Conservation (phyloP, 2,329 filamentous ascomycete species). For the Neopestalotiopsis sp. region DNA sequence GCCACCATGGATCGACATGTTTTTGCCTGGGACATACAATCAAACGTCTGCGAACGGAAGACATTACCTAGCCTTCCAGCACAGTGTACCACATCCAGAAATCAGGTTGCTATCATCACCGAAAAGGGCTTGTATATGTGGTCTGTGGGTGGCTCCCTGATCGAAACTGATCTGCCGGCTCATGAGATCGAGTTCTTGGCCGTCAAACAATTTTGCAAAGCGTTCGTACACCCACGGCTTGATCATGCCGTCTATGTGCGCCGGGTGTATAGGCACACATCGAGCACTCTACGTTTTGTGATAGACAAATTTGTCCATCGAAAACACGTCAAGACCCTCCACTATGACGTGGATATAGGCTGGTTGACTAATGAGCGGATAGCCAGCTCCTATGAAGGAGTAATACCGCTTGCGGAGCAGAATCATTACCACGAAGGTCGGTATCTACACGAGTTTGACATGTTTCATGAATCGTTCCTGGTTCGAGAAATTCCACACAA, state of each 20-base stretch:
- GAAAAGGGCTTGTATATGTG: not conserved
- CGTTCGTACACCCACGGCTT: conserved; percentile 5
- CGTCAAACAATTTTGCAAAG: not conserved
- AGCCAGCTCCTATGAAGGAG: not conserved
- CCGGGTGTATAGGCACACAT: not conserved
- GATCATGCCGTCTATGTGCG: conserved; percentile 7
- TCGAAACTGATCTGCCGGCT: not conserved
- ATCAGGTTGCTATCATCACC: conserved; percentile 4
- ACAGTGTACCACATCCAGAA: conserved; percentile 5
- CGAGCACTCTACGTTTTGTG: not conserved
- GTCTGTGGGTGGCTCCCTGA: not conserved
- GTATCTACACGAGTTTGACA: conserved; percentile 2
- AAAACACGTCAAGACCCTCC: not conserved
- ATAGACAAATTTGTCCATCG: not conserved
- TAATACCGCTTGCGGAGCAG: conserved; percentile 2
- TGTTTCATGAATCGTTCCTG: conserved; percentile 2
- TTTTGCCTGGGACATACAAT: conserved; percentile 10
- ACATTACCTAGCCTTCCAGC: not conserved
- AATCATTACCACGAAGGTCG: not conserved
- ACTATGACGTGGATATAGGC: not conserved
- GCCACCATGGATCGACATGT: conserved; percentile 9
- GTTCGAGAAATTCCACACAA: not conserved
- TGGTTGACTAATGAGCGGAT: not conserved
- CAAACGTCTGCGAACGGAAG: not conserved
- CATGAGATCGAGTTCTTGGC: not conserved